These are phyloP conservation scores for Climacium dendroides DNA, from an alignment of 225 moss, liverwort and hornwort genomes.

Conservation along the genomic window DNA sequence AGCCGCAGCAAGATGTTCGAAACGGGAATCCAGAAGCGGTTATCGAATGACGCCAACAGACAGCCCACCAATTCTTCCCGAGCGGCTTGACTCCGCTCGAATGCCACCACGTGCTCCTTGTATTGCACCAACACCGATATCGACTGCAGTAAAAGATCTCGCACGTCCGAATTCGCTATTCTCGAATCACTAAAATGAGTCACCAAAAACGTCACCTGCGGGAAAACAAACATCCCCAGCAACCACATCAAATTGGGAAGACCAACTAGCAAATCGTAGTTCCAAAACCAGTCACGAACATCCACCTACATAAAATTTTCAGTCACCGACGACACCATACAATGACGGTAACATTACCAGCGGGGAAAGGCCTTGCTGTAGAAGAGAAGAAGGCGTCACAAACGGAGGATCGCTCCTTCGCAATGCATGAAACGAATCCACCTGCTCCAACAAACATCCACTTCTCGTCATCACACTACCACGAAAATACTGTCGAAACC, in stretches of 20 bases:
- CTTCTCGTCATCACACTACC: not conserved
- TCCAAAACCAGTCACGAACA: not conserved
- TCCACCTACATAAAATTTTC: not conserved
- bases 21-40: slow-evolving; percentile 98
- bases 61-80: slow-evolving; percentile 75
- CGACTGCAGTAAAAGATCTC: slow-evolving; percentile 80
- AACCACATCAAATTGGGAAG: not conserved
- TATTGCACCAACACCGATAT: slow-evolving; percentile 93
- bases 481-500: not conserved
- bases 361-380: slow-evolving; percentile 92
- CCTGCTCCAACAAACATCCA: slow-evolving; percentile 22
- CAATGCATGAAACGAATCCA: slow-evolving; percentile 95
- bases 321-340: not conserved
- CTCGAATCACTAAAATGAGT: slow-evolving; percentile 79
- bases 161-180: slow-evolving; percentile 90
- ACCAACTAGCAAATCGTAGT: not conserved
- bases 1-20: slow-evolving; percentile 92
- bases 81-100: slow-evolving; percentile 82
- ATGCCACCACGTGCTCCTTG: slow-evolving; percentile 83
- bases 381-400: slow-evolving; percentile 72
- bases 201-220: slow-evolving; percentile 82
- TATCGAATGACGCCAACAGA: slow-evolving; percentile 69
- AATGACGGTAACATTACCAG: slow-evolving; percentile 28
- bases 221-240: not conserved
- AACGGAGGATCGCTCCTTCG: slow-evolving; percentile 95